Base-by-base conservation (phyloP, 2,329 filamentous ascomycete species). In the Cercospora nicotianae region DNA sequence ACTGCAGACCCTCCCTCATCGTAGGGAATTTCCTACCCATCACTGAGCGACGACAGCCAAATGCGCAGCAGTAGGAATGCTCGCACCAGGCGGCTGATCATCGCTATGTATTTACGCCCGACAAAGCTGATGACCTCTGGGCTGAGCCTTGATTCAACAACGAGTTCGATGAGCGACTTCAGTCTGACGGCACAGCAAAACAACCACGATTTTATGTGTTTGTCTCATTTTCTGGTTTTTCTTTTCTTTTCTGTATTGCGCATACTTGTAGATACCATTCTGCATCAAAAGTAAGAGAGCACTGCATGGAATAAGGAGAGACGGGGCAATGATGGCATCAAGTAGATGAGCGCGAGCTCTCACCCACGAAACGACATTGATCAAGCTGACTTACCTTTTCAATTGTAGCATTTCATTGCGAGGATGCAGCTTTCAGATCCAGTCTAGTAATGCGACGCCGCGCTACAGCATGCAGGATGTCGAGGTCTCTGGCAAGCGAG, bases 11-110 rank as follows among this genome's bases (percentile, higher is more conserved):
- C 62, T 93, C 92, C 62, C 84, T 99, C 71, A 99, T 99, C 76
- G 91, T 99, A 60, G 95, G 95, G 60, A 99, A 99, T 78, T 99
- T 99, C 79, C 81, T 99, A 70, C 95, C 95, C 2, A 93, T 96
- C 77, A 89, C 65, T 9, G 67, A 67, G 30, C 60, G 68, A 66
- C 61, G 63, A 64, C 62, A 68, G 51, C 66, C 65, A 20, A 66
- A 67, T 59, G 67, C 59, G 33, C 63, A 64, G 55, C 67, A 68
- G 39, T 68, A 68, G 67, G 65, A 67, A 60, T 20, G 57, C 42
- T 61, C 59, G 64, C 63, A 30, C 5, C 26, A 51, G 18, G 31
- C 58, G 39, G 26, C 42, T 51, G 39, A 48, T 31, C 23, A n/a
- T 55, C 48, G 48, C 48, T 55, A 55, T 28, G 48, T 55, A 55